phyloP scores from a whole-genome alignment of 129 eudicot genomes.

The Flaveria robusta region DNA sequence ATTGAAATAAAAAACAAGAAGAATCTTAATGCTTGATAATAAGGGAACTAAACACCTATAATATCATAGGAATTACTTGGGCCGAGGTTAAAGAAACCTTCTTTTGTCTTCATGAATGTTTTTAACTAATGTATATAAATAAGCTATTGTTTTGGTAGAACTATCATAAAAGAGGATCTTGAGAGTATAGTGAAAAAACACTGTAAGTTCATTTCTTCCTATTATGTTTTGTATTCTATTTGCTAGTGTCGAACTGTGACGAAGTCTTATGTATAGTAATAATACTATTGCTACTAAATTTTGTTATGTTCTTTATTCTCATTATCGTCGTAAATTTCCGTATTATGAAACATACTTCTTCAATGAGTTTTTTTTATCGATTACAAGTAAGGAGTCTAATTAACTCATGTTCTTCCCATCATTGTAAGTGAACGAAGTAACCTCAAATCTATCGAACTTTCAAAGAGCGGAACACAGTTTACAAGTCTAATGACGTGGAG shows the following conservation, averaged over 20 bases:
- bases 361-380: too few species aligned
- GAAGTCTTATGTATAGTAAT: neutral
- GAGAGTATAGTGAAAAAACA: neutral
- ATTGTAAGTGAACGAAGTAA: too few species aligned
- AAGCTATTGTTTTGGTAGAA: neutral
- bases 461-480: too few species aligned
- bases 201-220: constrained; percentile 16
- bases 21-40: constrained; percentile 15
- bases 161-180: constrained; percentile 1
- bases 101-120: constrained; percentile 26
- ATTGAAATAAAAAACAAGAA: neutral
- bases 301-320: neutral
- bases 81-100: constrained; percentile 26
- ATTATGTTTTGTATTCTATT: neutral
- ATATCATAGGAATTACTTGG: constrained; percentile 31
- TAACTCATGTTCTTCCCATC: too few species aligned
- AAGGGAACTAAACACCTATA: constrained; percentile 12
- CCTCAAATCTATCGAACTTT: too few species aligned
- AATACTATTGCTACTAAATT: neutral
- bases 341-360: too few species aligned
- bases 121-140: constrained; percentile 5
- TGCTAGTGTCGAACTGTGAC: neutral
- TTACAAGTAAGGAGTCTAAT: too few species aligned
- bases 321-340: neutral
- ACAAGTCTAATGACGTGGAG: too few species aligned